Evolutionary conservation across 139 green algal genomes (phyloP).

Genomic region (Gonium pectorale): DNA sequence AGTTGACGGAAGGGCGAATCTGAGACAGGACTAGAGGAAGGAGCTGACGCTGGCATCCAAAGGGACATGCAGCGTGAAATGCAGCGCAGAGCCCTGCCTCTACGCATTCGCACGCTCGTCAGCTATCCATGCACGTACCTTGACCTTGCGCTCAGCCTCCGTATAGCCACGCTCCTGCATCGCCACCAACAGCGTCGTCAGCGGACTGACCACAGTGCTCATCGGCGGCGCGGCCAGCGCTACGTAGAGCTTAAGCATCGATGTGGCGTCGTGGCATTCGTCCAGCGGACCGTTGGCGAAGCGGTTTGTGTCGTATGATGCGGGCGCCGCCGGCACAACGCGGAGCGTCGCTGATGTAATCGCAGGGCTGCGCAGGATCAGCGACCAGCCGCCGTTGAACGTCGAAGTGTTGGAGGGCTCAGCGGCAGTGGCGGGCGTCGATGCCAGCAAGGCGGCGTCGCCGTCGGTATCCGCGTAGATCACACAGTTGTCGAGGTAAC

Average conservation of each 20-base stretch:
- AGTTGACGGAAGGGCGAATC: no score
- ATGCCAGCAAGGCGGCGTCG: background rate
- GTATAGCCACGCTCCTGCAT: slow-evolving; percentile 26
- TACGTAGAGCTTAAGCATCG: slow-evolving; percentile 23
- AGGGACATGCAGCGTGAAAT: no score
- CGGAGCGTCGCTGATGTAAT: slow-evolving; percentile 3
- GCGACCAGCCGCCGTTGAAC: slow-evolving; percentile 20
- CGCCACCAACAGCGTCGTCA: slow-evolving; percentile 27
- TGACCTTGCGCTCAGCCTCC: slow-evolving; percentile 18
- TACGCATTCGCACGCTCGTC: no score
- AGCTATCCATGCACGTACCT: no score
- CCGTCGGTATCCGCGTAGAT: slow-evolving; percentile 31
- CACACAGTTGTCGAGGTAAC: slow-evolving; percentile 38
- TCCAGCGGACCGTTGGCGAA: background rate
- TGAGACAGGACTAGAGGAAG: background rate
- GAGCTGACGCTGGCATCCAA: background rate
- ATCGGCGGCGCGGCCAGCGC: slow-evolving; percentile 17
- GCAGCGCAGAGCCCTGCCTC: no score
- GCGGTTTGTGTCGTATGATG: slow-evolving; percentile 15
- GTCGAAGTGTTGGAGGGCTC: slow-evolving; percentile 23
- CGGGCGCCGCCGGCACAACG: slow-evolving; percentile 8
- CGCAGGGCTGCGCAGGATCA: background rate
- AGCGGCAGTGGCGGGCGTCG: background rate
- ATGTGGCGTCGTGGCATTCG: slow-evolving; percentile 29
- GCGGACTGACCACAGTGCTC: background rate